These are phyloP conservation scores for Penicillium taxi DNA, from an alignment of 495 filamentous ascomycete genomes.

Conservation along the genomic window DNA sequence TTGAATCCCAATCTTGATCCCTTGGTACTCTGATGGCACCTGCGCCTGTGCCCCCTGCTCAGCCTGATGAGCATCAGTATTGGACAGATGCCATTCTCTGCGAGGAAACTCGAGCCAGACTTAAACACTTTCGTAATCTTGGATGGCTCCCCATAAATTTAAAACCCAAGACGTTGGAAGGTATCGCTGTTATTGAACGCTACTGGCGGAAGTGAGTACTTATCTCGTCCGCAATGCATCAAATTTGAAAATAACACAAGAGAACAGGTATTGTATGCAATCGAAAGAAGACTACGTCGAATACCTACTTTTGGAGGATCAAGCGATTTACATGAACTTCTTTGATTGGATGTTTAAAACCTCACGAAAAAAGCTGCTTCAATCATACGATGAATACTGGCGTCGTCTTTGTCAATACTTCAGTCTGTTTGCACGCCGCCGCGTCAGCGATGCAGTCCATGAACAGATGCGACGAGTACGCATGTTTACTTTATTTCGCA, in stretches of 20 bases:
- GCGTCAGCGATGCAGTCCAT: slow-evolving; percentile 1
- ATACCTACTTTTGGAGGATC: slow-evolving; percentile 18
- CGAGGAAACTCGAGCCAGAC: slow-evolving; percentile 20
- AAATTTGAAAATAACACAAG: neutral
- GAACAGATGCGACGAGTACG: slow-evolving; percentile 12
- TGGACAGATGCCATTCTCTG: slow-evolving; percentile 26
- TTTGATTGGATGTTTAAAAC: slow-evolving; percentile 24
- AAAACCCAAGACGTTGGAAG: slow-evolving; percentile 17
- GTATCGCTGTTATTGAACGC: slow-evolving; percentile 15
- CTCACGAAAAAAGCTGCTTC: slow-evolving; percentile 17
- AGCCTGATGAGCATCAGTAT: slow-evolving; percentile 17
- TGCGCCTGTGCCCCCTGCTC: slow-evolving; percentile 1
- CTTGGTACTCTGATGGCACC: neutral
- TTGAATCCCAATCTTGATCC: neutral
- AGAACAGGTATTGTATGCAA: slow-evolving; percentile 22
- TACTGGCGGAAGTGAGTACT: slow-evolving; percentile 19
- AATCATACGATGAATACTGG: slow-evolving; percentile 25
- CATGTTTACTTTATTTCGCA: slow-evolving; percentile 1
- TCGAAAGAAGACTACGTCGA: slow-evolving; percentile 19
- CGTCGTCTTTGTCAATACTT: slow-evolving; percentile 8
- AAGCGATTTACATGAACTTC: slow-evolving; percentile 23
- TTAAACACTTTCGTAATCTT: slow-evolving; percentile 19
- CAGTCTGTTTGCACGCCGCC: neutral
- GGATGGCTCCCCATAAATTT: slow-evolving; percentile 24
- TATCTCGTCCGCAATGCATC: neutral